Evolutionary conservation across 495 filamentous ascomycete genomes (phyloP).

Genomic region (Durotheca rogersii): DNA sequence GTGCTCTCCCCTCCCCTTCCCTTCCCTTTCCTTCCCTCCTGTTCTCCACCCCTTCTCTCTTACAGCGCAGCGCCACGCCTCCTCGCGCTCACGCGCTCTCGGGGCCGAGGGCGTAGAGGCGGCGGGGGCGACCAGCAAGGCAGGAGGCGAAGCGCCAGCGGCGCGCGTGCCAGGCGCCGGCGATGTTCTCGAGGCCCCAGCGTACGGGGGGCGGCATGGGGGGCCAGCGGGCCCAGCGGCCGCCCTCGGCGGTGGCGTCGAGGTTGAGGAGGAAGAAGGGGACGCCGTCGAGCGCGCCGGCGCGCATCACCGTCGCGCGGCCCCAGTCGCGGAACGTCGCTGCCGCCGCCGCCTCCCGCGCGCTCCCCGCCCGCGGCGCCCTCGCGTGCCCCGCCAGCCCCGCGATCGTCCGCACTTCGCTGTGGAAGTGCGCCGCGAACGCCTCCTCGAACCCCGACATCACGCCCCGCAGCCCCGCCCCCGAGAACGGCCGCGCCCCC

Average conservation of each 20-base stretch:
- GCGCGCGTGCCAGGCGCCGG: constrained; percentile 43
- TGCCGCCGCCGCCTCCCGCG: constrained; percentile 39
- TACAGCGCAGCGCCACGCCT: too few relatives aligned
- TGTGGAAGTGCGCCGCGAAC: constrained; percentile 55
- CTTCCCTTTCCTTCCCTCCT: background rate
- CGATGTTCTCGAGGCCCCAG: constrained; percentile 50
- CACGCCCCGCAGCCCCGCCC: constrained; percentile 46
- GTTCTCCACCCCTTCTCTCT: background rate
- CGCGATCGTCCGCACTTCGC: constrained; percentile 55
- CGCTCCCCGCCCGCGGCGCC: constrained; percentile 46
- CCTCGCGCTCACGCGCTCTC: background rate
- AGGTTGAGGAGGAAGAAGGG: constrained; percentile 60
- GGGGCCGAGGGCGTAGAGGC: constrained; percentile 44
- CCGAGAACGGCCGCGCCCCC: constrained; percentile 40
- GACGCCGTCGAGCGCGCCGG: constrained; percentile 51
- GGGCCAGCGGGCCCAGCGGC: constrained; percentile 53
- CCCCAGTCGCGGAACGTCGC: constrained; percentile 47
- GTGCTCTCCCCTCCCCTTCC: constrained; percentile 12
- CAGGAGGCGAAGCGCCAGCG: constrained; percentile 60
- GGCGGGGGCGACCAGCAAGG: constrained; percentile 41
- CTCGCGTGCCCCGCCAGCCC: constrained; percentile 46
- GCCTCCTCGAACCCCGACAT: constrained; percentile 50
- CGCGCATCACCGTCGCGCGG: constrained; percentile 52
- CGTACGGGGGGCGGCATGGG: constrained; percentile 50
- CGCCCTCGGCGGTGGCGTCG: constrained; percentile 55